These are phyloP conservation scores for Hygrophoropsis aurantiaca DNA, from an alignment of 768 basidiomycete genomes.

Conservation along the genomic window DNA sequence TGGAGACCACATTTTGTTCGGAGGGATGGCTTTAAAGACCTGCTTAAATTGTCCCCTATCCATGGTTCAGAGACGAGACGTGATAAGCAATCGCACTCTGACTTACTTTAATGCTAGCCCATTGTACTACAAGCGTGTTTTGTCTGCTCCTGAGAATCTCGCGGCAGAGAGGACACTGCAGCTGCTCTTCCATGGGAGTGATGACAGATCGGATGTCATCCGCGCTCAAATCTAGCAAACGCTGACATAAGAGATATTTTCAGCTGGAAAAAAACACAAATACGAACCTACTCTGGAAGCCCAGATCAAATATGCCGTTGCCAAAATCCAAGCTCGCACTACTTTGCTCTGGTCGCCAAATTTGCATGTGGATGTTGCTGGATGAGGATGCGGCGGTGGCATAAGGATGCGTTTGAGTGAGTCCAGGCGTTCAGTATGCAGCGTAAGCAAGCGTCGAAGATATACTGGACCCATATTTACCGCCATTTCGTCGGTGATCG, in stretches of 20 bases:
- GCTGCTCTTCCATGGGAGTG: not conserved
- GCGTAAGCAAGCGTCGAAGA: conserved; percentile 38
- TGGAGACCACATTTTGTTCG: no score
- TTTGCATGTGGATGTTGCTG: conserved; percentile 11
- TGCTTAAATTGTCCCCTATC: no score
- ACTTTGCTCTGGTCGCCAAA: conserved; percentile 17
- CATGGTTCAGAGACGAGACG: no score
- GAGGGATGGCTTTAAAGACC: no score
- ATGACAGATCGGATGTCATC: not conserved
- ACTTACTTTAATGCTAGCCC: not conserved
- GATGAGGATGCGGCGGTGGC: conserved; percentile 25
- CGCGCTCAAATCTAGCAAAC: not conserved
- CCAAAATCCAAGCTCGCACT: conserved; percentile 30
- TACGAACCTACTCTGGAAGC: conserved; percentile 21
- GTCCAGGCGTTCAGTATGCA: conserved; percentile 35
- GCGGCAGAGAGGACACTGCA: not conserved
- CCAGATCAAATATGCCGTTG: conserved; percentile 26
- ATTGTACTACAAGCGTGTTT: not conserved
- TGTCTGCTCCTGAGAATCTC: not conserved
- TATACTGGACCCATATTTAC: conserved; percentile 40
- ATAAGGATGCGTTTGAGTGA: conserved; percentile 33
- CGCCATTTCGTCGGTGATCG: conserved; percentile 39
- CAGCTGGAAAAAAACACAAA: not conserved
- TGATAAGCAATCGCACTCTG: no score
- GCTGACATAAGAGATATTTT: not conserved